Conservation (phyloP, 352 stramenopile genomes). For the Globisporangium irregulare region DNA sequence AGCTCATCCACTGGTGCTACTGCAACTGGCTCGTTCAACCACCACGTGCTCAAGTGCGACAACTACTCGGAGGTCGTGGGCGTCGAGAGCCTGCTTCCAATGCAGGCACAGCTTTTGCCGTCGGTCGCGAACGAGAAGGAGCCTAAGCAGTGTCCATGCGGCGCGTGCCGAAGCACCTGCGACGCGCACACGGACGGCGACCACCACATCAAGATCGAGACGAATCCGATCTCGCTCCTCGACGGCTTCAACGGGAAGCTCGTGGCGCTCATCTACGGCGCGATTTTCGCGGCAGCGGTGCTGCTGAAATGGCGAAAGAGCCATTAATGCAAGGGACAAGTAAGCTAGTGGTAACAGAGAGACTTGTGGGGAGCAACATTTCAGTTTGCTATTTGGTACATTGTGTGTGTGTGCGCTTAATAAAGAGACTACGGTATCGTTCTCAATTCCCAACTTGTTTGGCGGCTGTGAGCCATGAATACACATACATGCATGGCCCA, state of each 20-base stretch:
- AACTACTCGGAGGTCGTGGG: conserved; percentile 70
- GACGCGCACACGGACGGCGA: conserved; percentile 33
- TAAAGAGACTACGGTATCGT: not conserved
- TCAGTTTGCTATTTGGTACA: not conserved
- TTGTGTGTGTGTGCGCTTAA: not conserved
- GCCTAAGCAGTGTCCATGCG: conserved; percentile 75
- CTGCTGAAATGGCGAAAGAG: conserved; percentile 43
- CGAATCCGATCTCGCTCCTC: conserved; percentile 68
- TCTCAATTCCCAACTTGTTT: not conserved
- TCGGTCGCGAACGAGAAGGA: conserved; percentile 52
- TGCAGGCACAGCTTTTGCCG: conserved; percentile 59
- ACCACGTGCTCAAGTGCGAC: conserved; percentile 64
- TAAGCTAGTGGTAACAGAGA: not conserved
- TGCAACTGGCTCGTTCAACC: conserved; percentile 33
- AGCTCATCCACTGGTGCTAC: too few relatives aligned
- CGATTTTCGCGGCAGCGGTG: conserved; percentile 35
- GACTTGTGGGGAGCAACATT: not conserved
- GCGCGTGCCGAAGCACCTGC: conserved; percentile 65
- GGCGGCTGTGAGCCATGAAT: not conserved
- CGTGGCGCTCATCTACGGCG: conserved; percentile 56
- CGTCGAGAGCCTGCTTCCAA: conserved; percentile 38
- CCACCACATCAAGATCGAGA: conserved; percentile 48
- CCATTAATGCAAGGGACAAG: conserved; percentile 12
- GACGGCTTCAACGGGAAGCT: conserved; percentile 63
- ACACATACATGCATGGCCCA: not conserved